phyloP scores from a whole-genome alignment of 108 stramenopile species.

The Cyclotella choctawhatcheeana region DNA sequence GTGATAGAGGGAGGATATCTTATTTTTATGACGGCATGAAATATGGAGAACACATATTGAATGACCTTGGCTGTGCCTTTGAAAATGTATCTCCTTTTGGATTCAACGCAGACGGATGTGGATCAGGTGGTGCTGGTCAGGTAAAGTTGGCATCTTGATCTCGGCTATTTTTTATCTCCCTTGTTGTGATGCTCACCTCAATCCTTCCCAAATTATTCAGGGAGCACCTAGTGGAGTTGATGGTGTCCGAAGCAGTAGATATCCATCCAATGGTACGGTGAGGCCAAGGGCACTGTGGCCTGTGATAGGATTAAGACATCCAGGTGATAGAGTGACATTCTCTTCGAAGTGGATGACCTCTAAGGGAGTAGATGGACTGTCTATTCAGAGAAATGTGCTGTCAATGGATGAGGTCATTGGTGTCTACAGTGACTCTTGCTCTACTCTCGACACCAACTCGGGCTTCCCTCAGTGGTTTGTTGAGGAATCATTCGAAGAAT shows the following conservation, averaged over 20 bases:
- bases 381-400: conserved; percentile 60
- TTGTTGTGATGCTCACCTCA: background rate
- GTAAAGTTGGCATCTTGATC: conserved; percentile 11
- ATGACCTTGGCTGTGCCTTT: conserved; percentile 96
- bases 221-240: conserved; percentile 85
- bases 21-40: conserved; percentile 96
- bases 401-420: conserved; percentile 79
- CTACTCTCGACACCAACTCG: background rate
- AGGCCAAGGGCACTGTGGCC: conserved; percentile 89
- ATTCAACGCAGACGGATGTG: conserved; percentile 88
- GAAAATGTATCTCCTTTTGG: conserved; percentile 88
- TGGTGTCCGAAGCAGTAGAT: conserved; percentile 65
- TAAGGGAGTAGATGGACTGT: conserved; percentile 70
- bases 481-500: conserved; percentile 72
- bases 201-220: conserved; percentile 19
- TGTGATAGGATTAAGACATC: conserved; percentile 91
- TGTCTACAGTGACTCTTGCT: conserved; percentile 34
- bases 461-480: conserved; percentile 81
- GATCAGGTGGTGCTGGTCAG: conserved; percentile 82
- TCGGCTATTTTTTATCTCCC: background rate
- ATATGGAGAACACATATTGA: conserved; percentile 95
- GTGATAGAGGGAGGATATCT: conserved; percentile 90
- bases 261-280: conserved; percentile 77
- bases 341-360: conserved; percentile 85
- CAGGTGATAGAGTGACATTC: conserved; percentile 92